phyloP scores from a whole-genome alignment of 208 protist species.

The Crithidia sp. region DNA sequence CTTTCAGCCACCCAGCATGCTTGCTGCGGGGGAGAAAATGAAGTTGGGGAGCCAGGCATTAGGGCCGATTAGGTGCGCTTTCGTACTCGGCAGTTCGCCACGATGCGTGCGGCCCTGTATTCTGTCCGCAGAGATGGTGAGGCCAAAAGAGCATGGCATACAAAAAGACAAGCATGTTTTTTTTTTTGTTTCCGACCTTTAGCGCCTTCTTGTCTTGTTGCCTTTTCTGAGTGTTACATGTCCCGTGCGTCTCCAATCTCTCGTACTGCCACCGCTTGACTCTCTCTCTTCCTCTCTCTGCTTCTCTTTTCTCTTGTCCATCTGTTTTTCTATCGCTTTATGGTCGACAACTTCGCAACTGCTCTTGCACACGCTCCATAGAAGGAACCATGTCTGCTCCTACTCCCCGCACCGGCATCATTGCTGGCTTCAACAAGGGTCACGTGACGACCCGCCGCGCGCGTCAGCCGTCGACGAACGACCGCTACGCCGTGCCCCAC shows the following conservation, averaged over 20 bases:
- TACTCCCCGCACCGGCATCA: conserved; percentile 87
- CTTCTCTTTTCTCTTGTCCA: conserved; percentile 23
- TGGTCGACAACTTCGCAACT: too few species aligned
- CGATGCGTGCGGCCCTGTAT: too few species aligned
- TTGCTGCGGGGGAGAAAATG: too few species aligned
- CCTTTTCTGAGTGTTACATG: neutral
- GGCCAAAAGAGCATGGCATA: too few species aligned
- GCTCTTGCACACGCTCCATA: neutral
- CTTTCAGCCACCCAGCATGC: neutral
- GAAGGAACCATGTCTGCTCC: conserved; percentile 60
- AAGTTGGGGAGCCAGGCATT: too few species aligned
- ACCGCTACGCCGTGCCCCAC: conserved; percentile 87
- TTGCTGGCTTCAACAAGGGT: conserved; percentile 94
- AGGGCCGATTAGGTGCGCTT: too few species aligned
- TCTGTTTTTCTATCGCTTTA: neutral
- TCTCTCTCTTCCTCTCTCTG: conserved; percentile 14
- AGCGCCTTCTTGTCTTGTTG: conserved; percentile 16
- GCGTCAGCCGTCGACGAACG: conserved; percentile 72
- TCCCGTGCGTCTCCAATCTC: too few species aligned
- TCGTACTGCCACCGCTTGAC: neutral
- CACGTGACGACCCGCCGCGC: conserved; percentile 90
- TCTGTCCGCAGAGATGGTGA: too few species aligned
- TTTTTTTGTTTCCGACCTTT: neutral
- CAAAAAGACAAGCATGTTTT: too few species aligned
- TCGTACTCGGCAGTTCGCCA: too few species aligned